Base-by-base conservation (phyloP, 1,284 basidiomycete species). In the Coniophora puteana region DNA sequence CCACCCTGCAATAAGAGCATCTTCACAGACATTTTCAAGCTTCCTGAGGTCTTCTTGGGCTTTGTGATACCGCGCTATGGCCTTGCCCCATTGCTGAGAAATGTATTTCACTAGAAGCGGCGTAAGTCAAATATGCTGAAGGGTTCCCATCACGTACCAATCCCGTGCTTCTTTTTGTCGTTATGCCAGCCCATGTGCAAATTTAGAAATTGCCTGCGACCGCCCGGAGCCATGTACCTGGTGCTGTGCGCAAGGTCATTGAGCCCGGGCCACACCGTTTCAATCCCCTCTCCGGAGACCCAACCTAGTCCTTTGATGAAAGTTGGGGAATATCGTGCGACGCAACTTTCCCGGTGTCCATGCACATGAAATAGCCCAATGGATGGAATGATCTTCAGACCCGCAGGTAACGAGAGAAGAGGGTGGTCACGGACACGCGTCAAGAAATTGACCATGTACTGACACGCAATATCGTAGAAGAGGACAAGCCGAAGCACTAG, bases 391-490 rank as follows among this genome's bases (percentile, higher is more conserved):
- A 51, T 17, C 5, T 49, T 29, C 43, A 51, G 20, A 2, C 34
- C 13, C 0, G 18, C 17, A 5, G 50, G 46, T 16, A 38, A 12
- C 22, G 28, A 18, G 14, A 51, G 41, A 8, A 16, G 16, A 1
- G 16, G 5, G 22, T 23, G 40, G 2, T 20, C 20, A 2, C 25
- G 1, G 6, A 51, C 17, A 20, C 39, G 17, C 5, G 25, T 31
- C n/a, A n/a, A 16, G n/a, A 52, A 50, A 14, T 50, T 26, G 4
- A 33, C 40, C 4, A 17, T 8, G 38, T 41, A 52, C 23, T 52
- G 48, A 17, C 43, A 52, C 3, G 34, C 37, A 21, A 52, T 36
- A 35, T 50, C 51, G 39, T 52, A 52, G n/a, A 11, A 41, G n/a
- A n/a, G n/a, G n/a, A n/a, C n/a, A n/a, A n/a, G n/a, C n/a, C n/a